These are phyloP conservation scores for Pueraria montana DNA, from an alignment of 306 rosid genomes.

Conservation along the genomic window DNA sequence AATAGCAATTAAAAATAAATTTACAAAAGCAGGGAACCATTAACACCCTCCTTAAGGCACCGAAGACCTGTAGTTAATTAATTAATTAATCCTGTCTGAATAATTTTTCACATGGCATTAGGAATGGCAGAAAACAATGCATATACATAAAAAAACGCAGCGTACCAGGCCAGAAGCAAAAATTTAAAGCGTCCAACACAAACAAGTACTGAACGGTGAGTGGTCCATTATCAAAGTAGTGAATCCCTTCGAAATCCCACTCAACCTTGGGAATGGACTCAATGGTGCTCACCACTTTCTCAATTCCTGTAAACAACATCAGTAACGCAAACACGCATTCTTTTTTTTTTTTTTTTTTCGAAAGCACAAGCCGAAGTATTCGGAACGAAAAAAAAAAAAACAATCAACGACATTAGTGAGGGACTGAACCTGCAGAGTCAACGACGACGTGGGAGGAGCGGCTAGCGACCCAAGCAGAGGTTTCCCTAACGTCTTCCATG, in stretches of 20 bases:
- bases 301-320: slow-evolving; percentile 69
- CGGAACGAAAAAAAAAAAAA: not conserved
- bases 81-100: not conserved
- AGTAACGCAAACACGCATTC: not conserved
- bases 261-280: slow-evolving; percentile 82
- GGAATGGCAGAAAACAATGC: not conserved
- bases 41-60: not conserved
- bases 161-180: slow-evolving; percentile 98
- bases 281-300: slow-evolving; percentile 74
- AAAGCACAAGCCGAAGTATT: not conserved
- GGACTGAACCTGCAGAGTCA: slow-evolving; percentile 74
- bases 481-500: slow-evolving; percentile 91
- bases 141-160: not conserved
- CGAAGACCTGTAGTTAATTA: not conserved
- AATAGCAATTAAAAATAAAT: not conserved
- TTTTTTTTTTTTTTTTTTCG: not conserved
- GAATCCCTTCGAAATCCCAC: slow-evolving; percentile 99
- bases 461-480: slow-evolving; percentile 94
- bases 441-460: slow-evolving; percentile 83
- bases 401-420: not conserved
- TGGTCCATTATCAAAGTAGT: slow-evolving; percentile 91
- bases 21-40: slow-evolving; percentile 39
- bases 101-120: not conserved
- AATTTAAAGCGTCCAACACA: slow-evolving; percentile 90
- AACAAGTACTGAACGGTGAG: slow-evolving; percentile 92